Evolutionary conservation across 208 protist genomes (phyloP).

Genomic region (Leishmania arabica): DNA sequence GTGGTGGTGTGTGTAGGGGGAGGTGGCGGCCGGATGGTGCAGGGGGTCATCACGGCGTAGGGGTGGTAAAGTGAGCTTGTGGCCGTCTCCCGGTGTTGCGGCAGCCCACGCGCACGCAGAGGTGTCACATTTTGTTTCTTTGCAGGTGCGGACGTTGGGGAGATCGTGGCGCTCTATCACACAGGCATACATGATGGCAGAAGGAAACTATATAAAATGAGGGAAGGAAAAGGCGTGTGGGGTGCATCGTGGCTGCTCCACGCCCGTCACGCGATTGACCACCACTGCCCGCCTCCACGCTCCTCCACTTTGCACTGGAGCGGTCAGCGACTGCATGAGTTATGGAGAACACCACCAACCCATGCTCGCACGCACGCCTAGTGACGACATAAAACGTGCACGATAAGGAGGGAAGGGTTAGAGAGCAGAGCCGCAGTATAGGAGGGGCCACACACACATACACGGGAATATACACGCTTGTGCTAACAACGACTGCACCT

Average conservation of each 20-base stretch:
- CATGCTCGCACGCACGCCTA: not conserved
- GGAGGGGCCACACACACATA: not conserved
- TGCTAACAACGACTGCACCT: not conserved
- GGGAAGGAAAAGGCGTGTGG: not conserved
- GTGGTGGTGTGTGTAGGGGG: not conserved
- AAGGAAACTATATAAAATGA: not conserved
- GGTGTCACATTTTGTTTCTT: not conserved
- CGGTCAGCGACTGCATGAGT: not conserved
- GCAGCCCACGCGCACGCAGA: not conserved
- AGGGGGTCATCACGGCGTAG: not conserved
- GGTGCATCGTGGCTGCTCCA: not conserved
- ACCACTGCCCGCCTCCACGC: not conserved
- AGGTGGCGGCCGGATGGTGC: not conserved
- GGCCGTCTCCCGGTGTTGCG: not conserved
- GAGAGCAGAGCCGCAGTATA: not conserved
- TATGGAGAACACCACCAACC: not conserved
- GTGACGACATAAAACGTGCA: not conserved
- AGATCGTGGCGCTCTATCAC: not conserved
- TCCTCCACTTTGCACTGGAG: not conserved
- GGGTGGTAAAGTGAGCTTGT: not conserved
- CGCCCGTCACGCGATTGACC: not conserved
- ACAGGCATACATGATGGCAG: not conserved
- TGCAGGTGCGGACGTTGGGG: not conserved
- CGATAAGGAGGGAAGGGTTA: not conserved
- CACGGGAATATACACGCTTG: not conserved